Base-by-base conservation (phyloP, 805 yeast genomes). In the Zygoascus bituminiphila region DNA sequence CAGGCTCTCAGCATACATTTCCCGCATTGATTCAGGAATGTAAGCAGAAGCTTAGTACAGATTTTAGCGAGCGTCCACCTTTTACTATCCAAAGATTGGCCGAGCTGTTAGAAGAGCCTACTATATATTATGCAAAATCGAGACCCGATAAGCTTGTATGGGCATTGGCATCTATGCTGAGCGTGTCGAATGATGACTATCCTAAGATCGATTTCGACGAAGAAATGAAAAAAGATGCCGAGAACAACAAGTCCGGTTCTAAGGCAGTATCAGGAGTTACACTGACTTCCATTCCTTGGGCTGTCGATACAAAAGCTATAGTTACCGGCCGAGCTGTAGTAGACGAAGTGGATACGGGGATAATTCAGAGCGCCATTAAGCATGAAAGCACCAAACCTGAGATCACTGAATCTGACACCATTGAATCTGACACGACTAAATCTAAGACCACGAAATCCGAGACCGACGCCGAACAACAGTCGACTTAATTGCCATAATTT, bases 51-150 rank as follows among this genome's bases (percentile, higher is more conserved):
- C 40, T 59, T 12, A 25, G 33, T 12, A 51, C 44, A n/a, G 39
- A 52, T 19, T 62, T 62, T 46, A 42, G 52, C 12, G 50, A 46
- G 8, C 49, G 46, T n/a, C 70, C 72, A 7, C 72, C 73, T 1
- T 68, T 62, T 49, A 66, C 72, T 6, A 37, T 69, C 6, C 71
- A 68, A 51, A 54, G 72, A 21, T 40, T 68, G 24, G 64, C 66
- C 4, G 73, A 68, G 49, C 56, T 68, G 33, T 53, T 67, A 21
- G 29, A 49, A 5, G 49, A 54, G 5, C 67, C 69, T 7, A 48
- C 48, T 22, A 46, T 49, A 42, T 54, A 53, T 45, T 61, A 63
- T 42, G 35, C 54, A 2, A 42, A 46, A n/a, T 24, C 45, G n/a
- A 9, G 42, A 14, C 41, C 58, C 10, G 57, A 56, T 35, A 62